These are phyloP conservation scores for Somion occarium DNA, from an alignment of 1,284 basidiomycete species.

Conservation along the genomic window DNA sequence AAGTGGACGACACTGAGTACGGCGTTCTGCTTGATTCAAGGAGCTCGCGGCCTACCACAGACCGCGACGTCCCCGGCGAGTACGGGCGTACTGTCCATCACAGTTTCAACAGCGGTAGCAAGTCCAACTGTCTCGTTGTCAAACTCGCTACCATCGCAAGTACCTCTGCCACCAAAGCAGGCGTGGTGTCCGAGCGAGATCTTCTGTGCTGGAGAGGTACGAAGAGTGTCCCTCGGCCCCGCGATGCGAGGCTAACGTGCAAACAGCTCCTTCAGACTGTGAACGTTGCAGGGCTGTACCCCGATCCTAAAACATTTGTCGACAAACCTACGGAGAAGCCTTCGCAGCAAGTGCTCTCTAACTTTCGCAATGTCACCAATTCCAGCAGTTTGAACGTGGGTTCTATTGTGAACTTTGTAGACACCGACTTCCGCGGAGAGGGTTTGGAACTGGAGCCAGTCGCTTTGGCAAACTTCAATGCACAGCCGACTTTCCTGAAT, in stretches of 20 bases:
- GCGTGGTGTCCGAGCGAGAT: conserved; percentile 77
- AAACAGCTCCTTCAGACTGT: conserved; percentile 85
- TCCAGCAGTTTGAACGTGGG: conserved; percentile 45
- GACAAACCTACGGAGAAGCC: conserved; percentile 82
- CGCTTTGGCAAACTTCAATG: conserved; percentile 57
- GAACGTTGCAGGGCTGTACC: conserved; percentile 71
- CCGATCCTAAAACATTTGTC: conserved; percentile 86
- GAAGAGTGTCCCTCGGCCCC: too few relatives aligned
- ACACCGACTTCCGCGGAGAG: conserved; percentile 79
- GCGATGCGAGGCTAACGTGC: too few relatives aligned
- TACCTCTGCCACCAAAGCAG: conserved; percentile 65
- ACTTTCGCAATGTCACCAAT: conserved; percentile 57
- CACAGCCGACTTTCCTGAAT: conserved; percentile 62
- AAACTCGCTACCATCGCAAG: conserved; percentile 62
- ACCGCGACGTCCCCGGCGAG: conserved; percentile 2
- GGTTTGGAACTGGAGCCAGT: conserved; percentile 77
- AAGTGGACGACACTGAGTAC: not conserved
- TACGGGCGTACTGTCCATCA: conserved; percentile 22
- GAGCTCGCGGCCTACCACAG: not conserved
- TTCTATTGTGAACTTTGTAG: conserved; percentile 64
- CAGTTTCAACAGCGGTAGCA: conserved; percentile 59
- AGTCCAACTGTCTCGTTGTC: conserved; percentile 55
- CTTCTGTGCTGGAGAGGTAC: conserved; percentile 76
- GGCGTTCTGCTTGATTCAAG: not conserved
- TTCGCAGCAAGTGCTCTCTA: conserved; percentile 61